Evolutionary conservation across 1,284 basidiomycete genomes (phyloP), one percentile per base, ranked within the genome.

Genomic region (Apiotrichum siamense): DNA sequence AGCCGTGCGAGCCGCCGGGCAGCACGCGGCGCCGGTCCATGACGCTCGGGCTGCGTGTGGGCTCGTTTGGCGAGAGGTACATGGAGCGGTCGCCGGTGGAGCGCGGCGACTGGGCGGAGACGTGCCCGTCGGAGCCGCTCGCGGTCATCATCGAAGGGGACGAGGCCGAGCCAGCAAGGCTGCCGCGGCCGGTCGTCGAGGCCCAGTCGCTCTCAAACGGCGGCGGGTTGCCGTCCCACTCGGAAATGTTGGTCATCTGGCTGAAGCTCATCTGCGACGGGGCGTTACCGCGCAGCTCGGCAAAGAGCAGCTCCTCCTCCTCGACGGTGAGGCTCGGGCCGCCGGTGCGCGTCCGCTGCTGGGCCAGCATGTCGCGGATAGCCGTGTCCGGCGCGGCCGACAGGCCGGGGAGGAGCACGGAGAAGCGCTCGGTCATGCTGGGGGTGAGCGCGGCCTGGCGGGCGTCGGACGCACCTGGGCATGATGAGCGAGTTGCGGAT

Each of bases 401-500:
- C 15, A 71, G 52, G 3, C 62, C 55, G 7, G 70, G 69, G 6
- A 71, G 52, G 41, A 73, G 67, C 24, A 71, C 63, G 2, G 69
- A 71, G 64, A 73, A 73, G 11, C 67, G 62, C 49, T 69, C 59
- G 3, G 67, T 64, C 24, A 72, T 50, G 9, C 70, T 70, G 50
- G 9, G 25, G 15, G 10, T n/a, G n/a, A n/a, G n/a, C n/a, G n/a
- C n/a, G n/a, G n/a, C n/a, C n/a, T n/a, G n/a, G 29, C 7, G 36
- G 12, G 24, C 38, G 11, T 10, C n/a, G 31, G 27, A 61, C 70
- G 56, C 52, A 70, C 70, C 62, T 60, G 24, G 69, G 70, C 21
- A 72, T 52, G 13, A 72, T 70, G 43, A 72, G 57, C n/a, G 69
- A 70, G 46, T 62, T 70, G 40, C 70, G 60, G 23, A 70, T 64